phyloP scores from a whole-genome alignment of 768 basidiomycete species.

The Termitomyces sp. region DNA sequence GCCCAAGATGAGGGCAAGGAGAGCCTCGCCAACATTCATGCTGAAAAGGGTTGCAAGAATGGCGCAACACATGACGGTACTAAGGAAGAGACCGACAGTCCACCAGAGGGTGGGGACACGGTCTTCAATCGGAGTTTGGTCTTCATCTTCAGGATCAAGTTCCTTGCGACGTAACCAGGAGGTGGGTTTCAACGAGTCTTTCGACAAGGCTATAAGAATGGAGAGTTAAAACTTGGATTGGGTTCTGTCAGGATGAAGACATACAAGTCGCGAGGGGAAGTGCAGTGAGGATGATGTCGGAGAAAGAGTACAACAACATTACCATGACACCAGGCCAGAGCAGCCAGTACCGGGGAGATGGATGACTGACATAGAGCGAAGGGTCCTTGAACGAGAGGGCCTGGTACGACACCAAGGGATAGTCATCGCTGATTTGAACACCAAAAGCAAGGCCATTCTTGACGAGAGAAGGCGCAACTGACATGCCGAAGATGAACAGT shows the following conservation, averaged over 20 bases:
- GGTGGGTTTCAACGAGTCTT: constrained; percentile 19
- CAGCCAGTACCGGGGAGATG: constrained; percentile 57
- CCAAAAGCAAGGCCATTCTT: constrained; percentile 48
- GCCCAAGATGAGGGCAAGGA: constrained; percentile 52
- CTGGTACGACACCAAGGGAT: constrained; percentile 37
- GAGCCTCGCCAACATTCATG: constrained; percentile 52
- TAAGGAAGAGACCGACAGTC: constrained; percentile 40
- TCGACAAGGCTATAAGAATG: constrained; percentile 11
- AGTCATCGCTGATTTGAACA: constrained; percentile 25
- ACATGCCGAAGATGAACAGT: neutral
- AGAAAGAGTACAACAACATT: constrained; percentile 57
- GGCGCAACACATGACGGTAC: constrained; percentile 42
- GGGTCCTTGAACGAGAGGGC: constrained; percentile 43
- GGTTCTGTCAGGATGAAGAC: neutral
- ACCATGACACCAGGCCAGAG: constrained; percentile 58
- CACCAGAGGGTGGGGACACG: constrained; percentile 54
- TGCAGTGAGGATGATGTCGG: constrained; percentile 40
- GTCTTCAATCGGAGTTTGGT: constrained; percentile 47
- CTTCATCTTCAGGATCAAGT: constrained; percentile 35
- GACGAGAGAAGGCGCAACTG: constrained; percentile 48
- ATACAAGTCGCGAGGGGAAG: constrained; percentile 28
- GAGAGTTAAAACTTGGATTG: neutral
- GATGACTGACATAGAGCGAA: constrained; percentile 28
- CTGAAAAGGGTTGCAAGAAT: constrained; percentile 50
- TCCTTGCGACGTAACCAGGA: constrained; percentile 25